phyloP scores from a whole-genome alignment of 495 filamentous ascomycete genomes.

The Aspergillus sparsus region DNA sequence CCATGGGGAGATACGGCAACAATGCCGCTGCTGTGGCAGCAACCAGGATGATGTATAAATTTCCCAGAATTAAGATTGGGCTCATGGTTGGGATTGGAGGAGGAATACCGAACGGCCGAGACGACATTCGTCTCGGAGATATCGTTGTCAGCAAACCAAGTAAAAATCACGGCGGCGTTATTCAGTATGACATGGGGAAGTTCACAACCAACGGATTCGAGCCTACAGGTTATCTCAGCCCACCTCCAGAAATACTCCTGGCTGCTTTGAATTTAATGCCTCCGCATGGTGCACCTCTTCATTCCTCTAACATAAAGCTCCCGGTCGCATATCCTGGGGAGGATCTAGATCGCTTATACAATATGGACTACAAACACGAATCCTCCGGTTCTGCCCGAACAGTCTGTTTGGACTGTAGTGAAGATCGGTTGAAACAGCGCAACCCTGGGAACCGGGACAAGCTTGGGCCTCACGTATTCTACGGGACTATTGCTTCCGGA shows the following conservation, averaged over 20 bases:
- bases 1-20: constrained; percentile 35
- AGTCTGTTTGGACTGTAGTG: not conserved
- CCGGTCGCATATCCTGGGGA: not conserved
- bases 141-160: constrained; percentile 25
- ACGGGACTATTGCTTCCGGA: constrained; percentile 33
- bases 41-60: constrained; percentile 26
- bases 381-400: not conserved
- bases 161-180: constrained; percentile 12
- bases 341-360: not conserved
- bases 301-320: not conserved
- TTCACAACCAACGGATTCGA: constrained; percentile 19
- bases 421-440: not conserved
- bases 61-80: constrained; percentile 40
- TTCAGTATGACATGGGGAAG: constrained; percentile 31
- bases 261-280: constrained; percentile 5
- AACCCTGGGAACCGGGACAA: not conserved
- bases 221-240: constrained; percentile 29
- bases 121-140: constrained; percentile 32
- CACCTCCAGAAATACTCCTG: constrained; percentile 25
- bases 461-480: constrained; percentile 7
- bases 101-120: constrained; percentile 28
- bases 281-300: not conserved
- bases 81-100: constrained; percentile 54
- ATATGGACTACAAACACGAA: not conserved
- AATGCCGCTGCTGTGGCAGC: constrained; percentile 32